Base-by-base conservation (phyloP, 257 asterid species). In the Scutellaria barbata region DNA sequence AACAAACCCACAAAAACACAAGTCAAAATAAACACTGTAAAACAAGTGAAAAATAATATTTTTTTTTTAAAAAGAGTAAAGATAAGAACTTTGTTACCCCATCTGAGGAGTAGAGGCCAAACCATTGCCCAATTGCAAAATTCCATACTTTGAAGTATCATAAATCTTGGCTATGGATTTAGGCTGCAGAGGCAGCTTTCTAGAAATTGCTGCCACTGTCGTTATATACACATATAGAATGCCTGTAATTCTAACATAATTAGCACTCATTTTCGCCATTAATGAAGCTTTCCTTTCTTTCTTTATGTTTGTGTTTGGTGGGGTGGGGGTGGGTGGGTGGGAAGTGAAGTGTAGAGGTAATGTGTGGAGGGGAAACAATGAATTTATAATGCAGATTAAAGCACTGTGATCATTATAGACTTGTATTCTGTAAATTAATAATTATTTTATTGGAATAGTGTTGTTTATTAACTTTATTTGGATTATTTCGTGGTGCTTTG, bases 131-230 rank as follows among this genome's bases (percentile, higher is more conserved):
- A 85, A 75, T 82, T 88, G 95, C 76, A 88, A 76, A 66, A 83
- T 53, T 22, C 95, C 95, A 71, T 88, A 88, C 47, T 80, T 88
- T 69, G 95, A 88, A 71, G 95, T 86, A 58, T 88, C 89, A 69
- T 71, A 88, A 45, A 84, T 47, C 4, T 47, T 76, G 6, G 80
- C 51, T 52, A 79, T 73, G 66, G 80, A 63, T 5, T 69, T 60
- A 63, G 93, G 90, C 68, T 85, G 90, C 46, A 75, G 5, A n/a
- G 88, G 85, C 58, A 80, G 55, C 55, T 68, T 73, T 63, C 75
- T 75, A 14, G 83, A 85, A 12, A 72, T 54, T 1, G 73, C 79
- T 16, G 58, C 71, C 45, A 79, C 75, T 10, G 84, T 72, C 14
- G 79, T 45, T 20, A 77, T 4, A 68, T 25, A 79, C 11, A 83